Percentiles rank a stretch among this genome's conserved stretches.
Conservation (phyloP, 169 alveolate genomes). For the Miamiensis avidus region DNA sequence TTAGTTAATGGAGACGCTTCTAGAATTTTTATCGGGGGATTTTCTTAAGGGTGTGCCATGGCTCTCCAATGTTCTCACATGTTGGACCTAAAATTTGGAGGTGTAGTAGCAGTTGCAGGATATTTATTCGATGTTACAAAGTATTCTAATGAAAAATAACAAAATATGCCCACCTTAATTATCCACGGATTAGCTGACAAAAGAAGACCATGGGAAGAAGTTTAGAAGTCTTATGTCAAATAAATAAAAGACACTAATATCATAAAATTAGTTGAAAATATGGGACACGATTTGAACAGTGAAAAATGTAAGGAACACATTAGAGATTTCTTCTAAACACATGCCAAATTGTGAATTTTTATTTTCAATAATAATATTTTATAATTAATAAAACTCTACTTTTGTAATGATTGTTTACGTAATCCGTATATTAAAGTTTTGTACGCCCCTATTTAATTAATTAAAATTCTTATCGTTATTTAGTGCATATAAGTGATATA, state of each 20-base stretch:
- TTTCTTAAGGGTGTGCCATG: slow-evolving; percentile 27
- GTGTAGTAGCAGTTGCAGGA: slow-evolving; percentile 27
- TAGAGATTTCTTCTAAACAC: too few species aligned
- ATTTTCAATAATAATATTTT: too few species aligned
- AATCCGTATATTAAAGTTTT: too few species aligned
- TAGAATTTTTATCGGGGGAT: slow-evolving; percentile 11
- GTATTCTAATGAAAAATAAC: not conserved
- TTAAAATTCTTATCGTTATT: too few species aligned
- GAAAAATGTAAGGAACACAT: not conserved
- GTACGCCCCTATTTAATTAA: too few species aligned
- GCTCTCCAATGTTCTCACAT: not conserved
- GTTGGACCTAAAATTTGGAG: slow-evolving; percentile 1
- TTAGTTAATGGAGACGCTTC: not conserved
- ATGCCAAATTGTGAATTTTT: too few species aligned
- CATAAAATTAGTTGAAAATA: slow-evolving; percentile 1
- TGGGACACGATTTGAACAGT: slow-evolving; percentile 13
- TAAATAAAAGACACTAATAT: not conserved
- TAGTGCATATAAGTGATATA: too few species aligned
- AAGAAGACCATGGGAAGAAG: slow-evolving; percentile 16
- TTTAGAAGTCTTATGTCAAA: slow-evolving; percentile 6
- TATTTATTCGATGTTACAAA: slow-evolving; percentile 18
- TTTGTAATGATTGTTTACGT: too few species aligned
- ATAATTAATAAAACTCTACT: too few species aligned
- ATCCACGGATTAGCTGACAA: slow-evolving; percentile 3
- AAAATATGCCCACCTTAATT: not conserved